A percentile compares a stretch with the other conserved stretches of the same genome.
These are phyloP conservation scores for Creolimax fragrantissima DNA, from an alignment of 78 protist species.

Conservation along the genomic window DNA sequence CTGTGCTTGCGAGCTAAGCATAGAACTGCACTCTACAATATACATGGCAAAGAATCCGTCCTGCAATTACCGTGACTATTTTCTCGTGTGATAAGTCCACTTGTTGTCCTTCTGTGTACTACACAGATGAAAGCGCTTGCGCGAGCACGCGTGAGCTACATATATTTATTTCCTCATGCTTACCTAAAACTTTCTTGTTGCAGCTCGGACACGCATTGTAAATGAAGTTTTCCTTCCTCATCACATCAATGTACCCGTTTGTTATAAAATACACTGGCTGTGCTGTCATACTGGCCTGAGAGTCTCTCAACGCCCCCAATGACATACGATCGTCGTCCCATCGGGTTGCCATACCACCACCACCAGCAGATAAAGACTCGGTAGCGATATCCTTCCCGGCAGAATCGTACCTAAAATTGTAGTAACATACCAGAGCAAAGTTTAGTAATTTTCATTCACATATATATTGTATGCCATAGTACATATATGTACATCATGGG, in stretches of 20 bases:
- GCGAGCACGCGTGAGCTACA: too few relatives aligned
- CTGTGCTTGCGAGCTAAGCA: too few relatives aligned
- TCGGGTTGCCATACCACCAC: neutral
- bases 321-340: neutral
- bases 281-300: neutral
- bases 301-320: neutral
- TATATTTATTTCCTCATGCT: neutral
- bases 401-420: neutral
- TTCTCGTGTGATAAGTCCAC: too few relatives aligned
- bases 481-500: too few relatives aligned
- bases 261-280: neutral
- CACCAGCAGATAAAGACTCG: neutral
- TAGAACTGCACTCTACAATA: too few relatives aligned
- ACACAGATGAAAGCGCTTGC: too few relatives aligned
- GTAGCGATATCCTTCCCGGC: neutral
- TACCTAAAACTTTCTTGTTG: conserved; percentile 23
- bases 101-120: too few relatives aligned
- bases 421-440: too few relatives aligned
- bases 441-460: too few relatives aligned
- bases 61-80: too few relatives aligned
- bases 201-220: conserved; percentile 33
- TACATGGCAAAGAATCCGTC: too few relatives aligned
- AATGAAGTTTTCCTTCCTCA: neutral
- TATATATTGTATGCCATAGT: too few relatives aligned
- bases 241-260: neutral